Percentiles rank a stretch among this genome's conserved stretches.
phyloP scores from a whole-genome alignment of 805 yeast species.

The Ogataea saltuana region DNA sequence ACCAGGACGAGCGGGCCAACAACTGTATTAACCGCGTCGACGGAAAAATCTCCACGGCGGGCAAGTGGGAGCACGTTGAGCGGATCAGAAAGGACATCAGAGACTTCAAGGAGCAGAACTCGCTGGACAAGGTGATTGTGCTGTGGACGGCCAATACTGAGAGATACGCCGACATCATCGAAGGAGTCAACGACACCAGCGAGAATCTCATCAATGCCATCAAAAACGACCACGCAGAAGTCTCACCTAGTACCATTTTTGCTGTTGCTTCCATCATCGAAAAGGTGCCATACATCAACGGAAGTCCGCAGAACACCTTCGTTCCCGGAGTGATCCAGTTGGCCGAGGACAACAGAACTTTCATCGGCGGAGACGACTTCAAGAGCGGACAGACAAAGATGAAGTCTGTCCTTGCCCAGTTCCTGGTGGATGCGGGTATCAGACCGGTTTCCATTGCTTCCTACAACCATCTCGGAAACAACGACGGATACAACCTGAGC shows the following conservation, averaged over 20 bases:
- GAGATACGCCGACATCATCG: conserved; percentile 75
- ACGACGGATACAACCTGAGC: conserved; percentile 89
- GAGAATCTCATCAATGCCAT: conserved; percentile 74
- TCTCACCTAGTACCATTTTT: conserved; percentile 90
- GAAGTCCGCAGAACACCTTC: conserved; percentile 96
- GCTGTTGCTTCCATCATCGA: conserved; percentile 93
- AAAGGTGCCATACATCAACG: conserved; percentile 86
- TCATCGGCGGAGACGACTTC: conserved; percentile 97
- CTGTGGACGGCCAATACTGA: conserved; percentile 98
- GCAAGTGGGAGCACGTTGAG: conserved; percentile 90
- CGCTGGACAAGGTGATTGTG: conserved; percentile 82
- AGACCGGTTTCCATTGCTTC: conserved; percentile 93
- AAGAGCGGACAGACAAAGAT: conserved; percentile 95
- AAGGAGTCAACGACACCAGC: conserved; percentile 85
- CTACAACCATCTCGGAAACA: conserved; percentile 94
- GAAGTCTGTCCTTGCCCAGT: conserved; percentile 95
- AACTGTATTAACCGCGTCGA: conserved; percentile 65
- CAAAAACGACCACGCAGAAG: conserved; percentile 77
- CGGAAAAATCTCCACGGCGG: conserved; percentile 52
- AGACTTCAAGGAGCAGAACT: conserved; percentile 69
- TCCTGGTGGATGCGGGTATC: conserved; percentile 95
- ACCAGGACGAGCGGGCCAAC: conserved; percentile 90
- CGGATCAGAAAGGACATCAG: conserved; percentile 80
- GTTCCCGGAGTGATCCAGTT: conserved; percentile 93
- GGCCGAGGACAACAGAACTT: conserved; percentile 72